Conservation (phyloP, 2,329 filamentous ascomycete species). For the Apiospora phragmitis region DNA sequence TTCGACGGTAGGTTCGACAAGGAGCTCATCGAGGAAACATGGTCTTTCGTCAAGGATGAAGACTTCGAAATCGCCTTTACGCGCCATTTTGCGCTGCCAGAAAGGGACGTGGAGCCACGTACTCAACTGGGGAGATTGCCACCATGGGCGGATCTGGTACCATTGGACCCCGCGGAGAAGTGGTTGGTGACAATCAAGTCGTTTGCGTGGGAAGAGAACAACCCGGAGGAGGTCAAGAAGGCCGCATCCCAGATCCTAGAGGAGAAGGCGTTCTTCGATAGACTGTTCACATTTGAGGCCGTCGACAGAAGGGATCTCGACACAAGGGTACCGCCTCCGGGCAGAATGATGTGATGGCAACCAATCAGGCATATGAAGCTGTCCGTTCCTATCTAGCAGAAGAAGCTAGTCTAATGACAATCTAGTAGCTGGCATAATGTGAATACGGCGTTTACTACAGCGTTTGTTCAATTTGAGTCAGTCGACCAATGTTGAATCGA, state of each 20-base stretch:
- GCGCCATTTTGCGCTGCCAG: conserved; percentile 44
- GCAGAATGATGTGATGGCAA: not conserved
- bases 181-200: conserved; percentile 59
- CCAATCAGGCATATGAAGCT: not conserved
- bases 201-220: conserved; percentile 56
- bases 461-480: too few species aligned
- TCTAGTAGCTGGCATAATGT: not conserved
- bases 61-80: conserved; percentile 55
- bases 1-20: conserved; percentile 46
- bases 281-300: conserved; percentile 80
- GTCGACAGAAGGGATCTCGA: conserved; percentile 53
- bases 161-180: conserved; percentile 48
- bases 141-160: conserved; percentile 46
- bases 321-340: conserved; percentile 17
- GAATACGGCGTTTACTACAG: not conserved
- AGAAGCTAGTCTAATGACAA: not conserved
- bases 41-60: conserved; percentile 52
- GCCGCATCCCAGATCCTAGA: conserved; percentile 52
- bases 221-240: conserved; percentile 57
- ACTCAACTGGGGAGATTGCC: conserved; percentile 40
- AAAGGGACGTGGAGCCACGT: conserved; percentile 13
- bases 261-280: conserved; percentile 70
- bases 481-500: too few species aligned
- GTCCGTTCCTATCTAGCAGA: not conserved
- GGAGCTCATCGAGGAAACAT: conserved; percentile 54